These are phyloP conservation scores for Penicillium egyptiacum DNA, from an alignment of 495 filamentous ascomycete genomes.

Conservation along the genomic window DNA sequence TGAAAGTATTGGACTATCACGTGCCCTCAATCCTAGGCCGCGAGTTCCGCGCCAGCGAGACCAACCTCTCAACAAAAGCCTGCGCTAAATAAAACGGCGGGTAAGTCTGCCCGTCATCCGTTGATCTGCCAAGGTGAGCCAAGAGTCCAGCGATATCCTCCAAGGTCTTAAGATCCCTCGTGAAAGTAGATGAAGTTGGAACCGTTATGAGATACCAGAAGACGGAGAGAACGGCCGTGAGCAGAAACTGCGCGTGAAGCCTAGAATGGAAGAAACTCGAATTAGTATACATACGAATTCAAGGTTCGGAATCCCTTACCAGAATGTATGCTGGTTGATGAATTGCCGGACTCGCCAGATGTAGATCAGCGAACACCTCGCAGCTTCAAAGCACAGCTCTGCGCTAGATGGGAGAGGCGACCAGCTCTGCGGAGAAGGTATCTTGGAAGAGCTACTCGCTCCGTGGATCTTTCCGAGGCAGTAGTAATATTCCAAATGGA, in stretches of 20 bases:
- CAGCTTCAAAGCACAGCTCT: constrained; percentile 28
- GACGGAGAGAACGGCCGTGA: constrained; percentile 24
- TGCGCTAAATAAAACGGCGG: constrained; percentile 25
- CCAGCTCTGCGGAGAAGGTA: constrained; percentile 1
- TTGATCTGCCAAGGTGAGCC: not conserved
- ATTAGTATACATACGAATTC: not conserved
- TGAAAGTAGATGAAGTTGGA: constrained; percentile 17
- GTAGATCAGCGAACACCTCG: constrained; percentile 29
- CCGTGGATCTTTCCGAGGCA: constrained; percentile 32
- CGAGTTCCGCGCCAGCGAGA: constrained; percentile 14
- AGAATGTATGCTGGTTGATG: constrained; percentile 28
- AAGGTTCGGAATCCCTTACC: constrained; percentile 11
- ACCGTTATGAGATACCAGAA: constrained; percentile 24
- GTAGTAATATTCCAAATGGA: constrained; percentile 35
- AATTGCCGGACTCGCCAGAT: constrained; percentile 22
- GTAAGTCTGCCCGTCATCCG: constrained; percentile 14
- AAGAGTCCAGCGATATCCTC: constrained; percentile 18
- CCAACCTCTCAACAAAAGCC: constrained; percentile 20
- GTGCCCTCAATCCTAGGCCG: not conserved
- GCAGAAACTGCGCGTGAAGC: constrained; percentile 30
- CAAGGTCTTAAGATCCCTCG: constrained; percentile 20
- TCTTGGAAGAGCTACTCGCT: constrained; percentile 15
- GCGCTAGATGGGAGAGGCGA: constrained; percentile 25
- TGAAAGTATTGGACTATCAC: not conserved
- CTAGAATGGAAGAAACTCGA: constrained; percentile 5